Evolutionary conservation across 2,329 filamentous ascomycete genomes (phyloP).

Genomic region (Nothopassalora personata): DNA sequence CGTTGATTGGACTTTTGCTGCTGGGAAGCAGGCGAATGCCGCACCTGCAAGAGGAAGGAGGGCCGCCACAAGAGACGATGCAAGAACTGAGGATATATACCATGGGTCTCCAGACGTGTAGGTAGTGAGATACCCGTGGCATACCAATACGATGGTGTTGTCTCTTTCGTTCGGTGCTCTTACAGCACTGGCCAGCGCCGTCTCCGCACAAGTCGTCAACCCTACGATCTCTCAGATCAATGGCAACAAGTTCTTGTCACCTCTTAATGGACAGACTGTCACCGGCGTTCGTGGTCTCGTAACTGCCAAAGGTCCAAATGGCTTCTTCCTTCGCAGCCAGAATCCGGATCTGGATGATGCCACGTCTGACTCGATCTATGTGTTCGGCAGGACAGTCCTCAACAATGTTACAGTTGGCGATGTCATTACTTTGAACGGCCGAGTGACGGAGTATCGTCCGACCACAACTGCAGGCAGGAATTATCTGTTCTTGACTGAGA

Average conservation of each 20-base stretch:
- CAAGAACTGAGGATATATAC: not conserved
- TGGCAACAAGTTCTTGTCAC: slow-evolving; percentile 59
- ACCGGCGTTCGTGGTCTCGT: slow-evolving; percentile 58
- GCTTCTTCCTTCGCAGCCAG: slow-evolving; percentile 61
- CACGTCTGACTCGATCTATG: slow-evolving; percentile 62
- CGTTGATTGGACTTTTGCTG: not conserved
- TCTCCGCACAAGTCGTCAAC: slow-evolving; percentile 11
- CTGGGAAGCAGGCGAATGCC: not conserved
- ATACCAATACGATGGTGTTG: not conserved
- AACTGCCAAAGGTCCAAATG: slow-evolving; percentile 57
- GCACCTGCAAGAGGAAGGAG: not conserved
- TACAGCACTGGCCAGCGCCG: slow-evolving; percentile 2
- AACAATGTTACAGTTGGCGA: slow-evolving; percentile 57
- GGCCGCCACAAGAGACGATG: not conserved
- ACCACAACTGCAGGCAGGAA: slow-evolving; percentile 32
- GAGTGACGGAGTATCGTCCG: slow-evolving; percentile 56
- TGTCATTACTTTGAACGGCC: slow-evolving; percentile 55
- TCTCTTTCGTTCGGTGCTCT: slow-evolving; percentile 3
- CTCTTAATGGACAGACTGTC: slow-evolving; percentile 53
- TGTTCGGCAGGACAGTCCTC: slow-evolving; percentile 52
- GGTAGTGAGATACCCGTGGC: not conserved
- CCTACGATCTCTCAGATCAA: slow-evolving; percentile 51
- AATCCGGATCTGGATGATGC: slow-evolving; percentile 50
- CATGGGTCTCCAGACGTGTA: not conserved
- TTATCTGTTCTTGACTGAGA: slow-evolving; percentile 61